Conservation (phyloP, 2,329 filamentous ascomycete genomes). For the Fusarium siculi region DNA sequence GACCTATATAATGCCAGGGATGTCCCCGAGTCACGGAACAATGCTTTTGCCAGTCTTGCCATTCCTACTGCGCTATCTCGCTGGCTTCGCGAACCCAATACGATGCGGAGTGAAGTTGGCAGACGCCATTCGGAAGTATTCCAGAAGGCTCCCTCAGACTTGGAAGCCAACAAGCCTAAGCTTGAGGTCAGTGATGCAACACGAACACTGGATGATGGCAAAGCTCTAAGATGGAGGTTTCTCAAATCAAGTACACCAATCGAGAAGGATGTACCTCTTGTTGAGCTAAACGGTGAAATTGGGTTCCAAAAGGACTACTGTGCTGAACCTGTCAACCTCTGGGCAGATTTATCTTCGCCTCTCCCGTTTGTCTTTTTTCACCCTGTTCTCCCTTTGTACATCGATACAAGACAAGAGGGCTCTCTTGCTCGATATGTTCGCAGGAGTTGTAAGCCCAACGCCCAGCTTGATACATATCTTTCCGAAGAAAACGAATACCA, state of each 20-base stretch:
- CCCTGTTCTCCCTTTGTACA: slow-evolving; percentile 87
- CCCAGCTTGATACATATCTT: slow-evolving; percentile 86
- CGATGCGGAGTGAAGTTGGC: slow-evolving; percentile 74
- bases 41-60: slow-evolving; percentile 79
- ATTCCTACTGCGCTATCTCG: slow-evolving; percentile 79
- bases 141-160: slow-evolving; percentile 58
- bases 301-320: slow-evolving; percentile 80
- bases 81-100: slow-evolving; percentile 81
- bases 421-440: slow-evolving; percentile 89
- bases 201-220: slow-evolving; percentile 47
- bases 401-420: slow-evolving; percentile 90
- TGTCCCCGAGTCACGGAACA: slow-evolving; percentile 72
- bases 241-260: slow-evolving; percentile 64
- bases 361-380: slow-evolving; percentile 88
- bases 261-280: slow-evolving; percentile 66
- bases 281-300: slow-evolving; percentile 82
- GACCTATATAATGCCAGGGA: slow-evolving; percentile 75
- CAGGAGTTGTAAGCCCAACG: slow-evolving; percentile 90
- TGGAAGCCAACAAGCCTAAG: slow-evolving; percentile 55
- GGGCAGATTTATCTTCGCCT: slow-evolving; percentile 72
- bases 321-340: slow-evolving; percentile 71
- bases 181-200: slow-evolving; percentile 63
- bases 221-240: slow-evolving; percentile 74
- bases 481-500: slow-evolving; percentile 83
- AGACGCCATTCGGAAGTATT: slow-evolving; percentile 77